Conservation (phyloP, 2,329 filamentous ascomycete species). For the Lecanicillium sp. region DNA sequence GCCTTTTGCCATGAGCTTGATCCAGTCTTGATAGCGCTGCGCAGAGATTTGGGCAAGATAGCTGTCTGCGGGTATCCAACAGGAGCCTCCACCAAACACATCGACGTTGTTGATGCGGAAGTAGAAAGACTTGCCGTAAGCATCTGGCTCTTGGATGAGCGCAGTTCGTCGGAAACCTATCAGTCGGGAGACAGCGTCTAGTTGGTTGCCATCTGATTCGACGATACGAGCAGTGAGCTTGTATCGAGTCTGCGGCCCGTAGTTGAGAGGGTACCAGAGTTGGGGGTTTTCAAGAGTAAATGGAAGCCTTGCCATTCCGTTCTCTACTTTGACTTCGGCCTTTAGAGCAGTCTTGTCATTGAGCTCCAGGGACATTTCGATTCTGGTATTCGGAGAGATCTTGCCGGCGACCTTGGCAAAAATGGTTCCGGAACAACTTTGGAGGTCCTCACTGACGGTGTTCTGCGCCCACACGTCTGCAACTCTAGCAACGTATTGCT, state of each 20-base stretch:
- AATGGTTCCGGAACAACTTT: conserved; percentile 31
- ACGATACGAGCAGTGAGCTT: conserved; percentile 50
- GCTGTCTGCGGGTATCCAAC: conserved; percentile 74
- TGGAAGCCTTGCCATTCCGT: background rate
- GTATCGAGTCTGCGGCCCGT: conserved; percentile 65
- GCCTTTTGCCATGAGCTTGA: conserved; percentile 62
- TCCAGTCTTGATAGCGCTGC: conserved; percentile 61
- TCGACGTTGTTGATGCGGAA: conserved; percentile 67
- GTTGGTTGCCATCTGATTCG: conserved; percentile 28
- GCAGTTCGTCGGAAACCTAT: conserved; percentile 58
- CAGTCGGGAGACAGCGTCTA: conserved; percentile 51
- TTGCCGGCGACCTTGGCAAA: conserved; percentile 32
- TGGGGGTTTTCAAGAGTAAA: conserved; percentile 39
- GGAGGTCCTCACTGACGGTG: conserved; percentile 30
- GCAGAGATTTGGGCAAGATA: conserved; percentile 61
- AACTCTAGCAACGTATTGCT: conserved; percentile 55
- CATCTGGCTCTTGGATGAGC: conserved; percentile 48
- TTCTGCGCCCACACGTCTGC: conserved; percentile 48
- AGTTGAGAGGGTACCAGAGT: conserved; percentile 67
- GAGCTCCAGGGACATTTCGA: conserved; percentile 23
- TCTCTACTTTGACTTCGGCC: conserved; percentile 1
- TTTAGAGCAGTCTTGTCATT: conserved; percentile 17
- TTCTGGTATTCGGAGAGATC: conserved; percentile 19
- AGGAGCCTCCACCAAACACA: conserved; percentile 68
- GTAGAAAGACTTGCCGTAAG: conserved; percentile 66